phyloP scores from a whole-genome alignment of 441 rosid genomes.

The Theobroma grandiflorum region DNA sequence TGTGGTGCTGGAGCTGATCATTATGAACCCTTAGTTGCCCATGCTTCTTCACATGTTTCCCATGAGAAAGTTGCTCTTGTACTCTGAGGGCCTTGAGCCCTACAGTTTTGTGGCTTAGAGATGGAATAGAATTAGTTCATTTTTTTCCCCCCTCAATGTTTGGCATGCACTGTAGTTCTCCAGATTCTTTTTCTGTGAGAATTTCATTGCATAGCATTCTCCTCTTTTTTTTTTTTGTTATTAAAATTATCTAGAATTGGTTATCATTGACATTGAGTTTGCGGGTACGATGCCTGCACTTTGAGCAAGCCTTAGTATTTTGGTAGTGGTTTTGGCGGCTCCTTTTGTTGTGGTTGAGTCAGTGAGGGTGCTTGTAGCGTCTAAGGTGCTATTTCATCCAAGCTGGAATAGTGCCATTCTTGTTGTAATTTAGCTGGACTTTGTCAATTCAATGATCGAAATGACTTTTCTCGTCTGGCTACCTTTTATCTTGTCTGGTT shows the following conservation, averaged over 20 bases:
- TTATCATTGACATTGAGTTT: neutral
- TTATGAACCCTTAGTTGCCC: slow-evolving; percentile 92
- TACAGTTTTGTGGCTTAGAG: slow-evolving; percentile 53
- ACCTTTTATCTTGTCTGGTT: neutral
- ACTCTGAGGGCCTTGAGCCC: slow-evolving; percentile 50
- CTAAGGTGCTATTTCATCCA: neutral
- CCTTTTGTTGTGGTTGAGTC: slow-evolving; percentile 20
- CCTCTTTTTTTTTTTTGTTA: slow-evolving; percentile 14
- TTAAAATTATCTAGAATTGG: neutral
- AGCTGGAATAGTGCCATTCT: slow-evolving; percentile 18
- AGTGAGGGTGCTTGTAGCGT: neutral
- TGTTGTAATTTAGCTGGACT: slow-evolving; percentile 22
- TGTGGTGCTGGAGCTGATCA: slow-evolving; percentile 98
- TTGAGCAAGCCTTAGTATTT: neutral
- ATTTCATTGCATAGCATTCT: slow-evolving; percentile 32
- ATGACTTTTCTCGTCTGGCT: neutral
- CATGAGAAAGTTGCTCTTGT: slow-evolving; percentile 88
- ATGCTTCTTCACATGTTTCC: slow-evolving; percentile 66
- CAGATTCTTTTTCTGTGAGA: slow-evolving; percentile 37
- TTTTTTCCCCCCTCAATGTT: slow-evolving; percentile 25
- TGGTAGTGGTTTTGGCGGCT: slow-evolving; percentile 22
- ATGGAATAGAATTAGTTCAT: slow-evolving; percentile 43
- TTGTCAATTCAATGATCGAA: neutral
- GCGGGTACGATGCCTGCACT: neutral
- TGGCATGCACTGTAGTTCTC: slow-evolving; percentile 36